These are phyloP conservation scores for Hypoxylon lienhwacheense DNA, from an alignment of 495 filamentous ascomycete genomes.

Conservation along the genomic window DNA sequence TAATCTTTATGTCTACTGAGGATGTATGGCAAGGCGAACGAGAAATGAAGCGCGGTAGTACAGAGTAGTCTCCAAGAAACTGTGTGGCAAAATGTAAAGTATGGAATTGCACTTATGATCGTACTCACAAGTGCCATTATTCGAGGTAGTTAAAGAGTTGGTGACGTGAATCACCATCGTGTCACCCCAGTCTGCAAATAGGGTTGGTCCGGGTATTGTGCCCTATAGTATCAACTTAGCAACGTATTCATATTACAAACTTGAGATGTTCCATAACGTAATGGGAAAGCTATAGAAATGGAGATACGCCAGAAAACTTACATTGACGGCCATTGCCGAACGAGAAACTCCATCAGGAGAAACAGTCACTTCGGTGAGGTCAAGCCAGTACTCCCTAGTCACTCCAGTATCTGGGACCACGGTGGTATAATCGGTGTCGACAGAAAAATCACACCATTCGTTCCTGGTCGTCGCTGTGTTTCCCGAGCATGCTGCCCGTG, in stretches of 20 bases:
- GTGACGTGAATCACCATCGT: slow-evolving; percentile 40
- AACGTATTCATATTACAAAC: background rate
- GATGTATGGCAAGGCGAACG: background rate
- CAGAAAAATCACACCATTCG: slow-evolving; percentile 47
- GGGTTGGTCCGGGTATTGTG: slow-evolving; percentile 47
- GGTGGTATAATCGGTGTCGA: slow-evolving; percentile 58
- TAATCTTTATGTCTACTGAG: background rate
- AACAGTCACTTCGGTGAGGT: slow-evolving; percentile 47
- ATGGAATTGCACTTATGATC: background rate
- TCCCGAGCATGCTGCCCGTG: slow-evolving; percentile 42
- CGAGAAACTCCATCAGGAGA: slow-evolving; percentile 54
- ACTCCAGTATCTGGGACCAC: slow-evolving; percentile 53
- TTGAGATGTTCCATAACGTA: background rate
- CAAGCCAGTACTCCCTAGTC: slow-evolving; percentile 49
- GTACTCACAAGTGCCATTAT: slow-evolving; percentile 29
- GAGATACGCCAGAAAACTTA: slow-evolving; percentile 4
- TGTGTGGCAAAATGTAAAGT: background rate
- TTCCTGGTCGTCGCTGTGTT: slow-evolving; percentile 46
- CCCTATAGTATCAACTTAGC: slow-evolving; percentile 26
- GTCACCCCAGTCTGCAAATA: slow-evolving; percentile 52
- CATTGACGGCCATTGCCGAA: slow-evolving; percentile 47
- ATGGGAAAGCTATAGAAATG: background rate
- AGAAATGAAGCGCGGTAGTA: background rate
- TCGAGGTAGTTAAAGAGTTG: slow-evolving; percentile 25
- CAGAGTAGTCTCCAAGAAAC: background rate